These are phyloP conservation scores for Amanita inopinata DNA, from an alignment of 768 basidiomycete genomes.

Conservation along the genomic window DNA sequence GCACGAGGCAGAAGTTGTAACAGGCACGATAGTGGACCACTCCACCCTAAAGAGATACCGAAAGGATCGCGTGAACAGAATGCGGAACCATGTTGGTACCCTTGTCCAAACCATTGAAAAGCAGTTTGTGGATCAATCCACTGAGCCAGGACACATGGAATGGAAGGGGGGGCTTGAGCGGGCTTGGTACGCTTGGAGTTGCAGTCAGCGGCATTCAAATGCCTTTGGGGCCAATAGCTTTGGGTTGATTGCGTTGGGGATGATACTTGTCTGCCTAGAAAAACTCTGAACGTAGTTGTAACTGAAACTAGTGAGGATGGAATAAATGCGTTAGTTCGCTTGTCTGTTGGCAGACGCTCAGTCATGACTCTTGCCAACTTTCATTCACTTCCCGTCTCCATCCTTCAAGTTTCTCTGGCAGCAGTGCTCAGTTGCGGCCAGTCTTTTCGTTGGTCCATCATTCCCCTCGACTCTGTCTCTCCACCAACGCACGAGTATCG, in stretches of 20 bases:
- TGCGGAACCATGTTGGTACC: constrained; percentile 45
- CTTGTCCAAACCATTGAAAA: constrained; percentile 42
- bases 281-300: constrained; percentile 12
- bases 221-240: constrained; percentile 56
- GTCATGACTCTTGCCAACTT: constrained; percentile 33
- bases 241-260: constrained; percentile 50
- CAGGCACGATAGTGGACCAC: constrained; percentile 66
- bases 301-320: not conserved
- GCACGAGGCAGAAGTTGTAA: constrained; percentile 63
- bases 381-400: constrained; percentile 46
- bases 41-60: constrained; percentile 56
- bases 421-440: constrained; percentile 79
- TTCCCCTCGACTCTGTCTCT: constrained; percentile 26
- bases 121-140: constrained; percentile 21
- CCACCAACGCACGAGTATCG: constrained; percentile 47
- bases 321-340: not conserved
- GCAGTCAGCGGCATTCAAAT: constrained; percentile 31
- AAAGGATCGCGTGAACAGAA: constrained; percentile 46
- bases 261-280: constrained; percentile 51
- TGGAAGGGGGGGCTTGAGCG: constrained; percentile 31
- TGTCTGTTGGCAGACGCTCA: not conserved
- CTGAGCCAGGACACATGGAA: constrained; percentile 18
- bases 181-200: constrained; percentile 62
- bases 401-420: constrained; percentile 66
- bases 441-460: constrained; percentile 72